Conservation (phyloP, 495 filamentous ascomycete genomes). For the Monascus purpureus region DNA sequence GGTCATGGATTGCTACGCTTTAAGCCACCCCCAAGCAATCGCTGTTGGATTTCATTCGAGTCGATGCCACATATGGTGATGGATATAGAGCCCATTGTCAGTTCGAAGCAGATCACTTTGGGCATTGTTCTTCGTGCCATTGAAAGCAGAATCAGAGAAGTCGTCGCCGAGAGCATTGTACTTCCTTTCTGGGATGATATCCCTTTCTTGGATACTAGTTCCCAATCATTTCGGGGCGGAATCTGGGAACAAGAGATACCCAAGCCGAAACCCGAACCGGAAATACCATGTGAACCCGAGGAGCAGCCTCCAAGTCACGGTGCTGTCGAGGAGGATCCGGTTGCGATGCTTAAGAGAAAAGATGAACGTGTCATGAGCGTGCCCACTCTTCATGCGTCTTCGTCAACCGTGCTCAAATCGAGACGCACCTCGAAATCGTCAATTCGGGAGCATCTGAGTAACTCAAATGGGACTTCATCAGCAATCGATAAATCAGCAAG, state of each 20-base stretch:
- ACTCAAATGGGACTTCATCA: conserved; percentile 21
- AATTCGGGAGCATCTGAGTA: conserved; percentile 14
- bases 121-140: conserved; percentile 82
- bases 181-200: conserved; percentile 90
- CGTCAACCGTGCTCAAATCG: conserved; percentile 15
- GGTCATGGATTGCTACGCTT: conserved; percentile 74
- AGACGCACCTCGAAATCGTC: conserved; percentile 17
- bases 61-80: conserved; percentile 84
- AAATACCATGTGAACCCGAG: conserved; percentile 42
- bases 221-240: conserved; percentile 70
- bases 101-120: conserved; percentile 88
- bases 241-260: conserved; percentile 62
- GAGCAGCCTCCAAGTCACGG: conserved; percentile 30
- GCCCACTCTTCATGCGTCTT: conserved; percentile 24
- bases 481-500: conserved; percentile 20
- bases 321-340: conserved; percentile 18
- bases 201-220: conserved; percentile 68
- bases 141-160: conserved; percentile 84
- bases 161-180: conserved; percentile 86
- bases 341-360: conserved; percentile 24
- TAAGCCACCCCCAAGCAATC: conserved; percentile 91
- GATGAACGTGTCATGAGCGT: conserved; percentile 50
- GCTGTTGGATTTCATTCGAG: conserved; percentile 89
- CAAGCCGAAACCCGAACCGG: conserved; percentile 30
- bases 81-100: conserved; percentile 87